Evolutionary conservation across 2,329 filamentous ascomycete genomes (phyloP).

Genomic region (Pseudocercospora fuligena): DNA sequence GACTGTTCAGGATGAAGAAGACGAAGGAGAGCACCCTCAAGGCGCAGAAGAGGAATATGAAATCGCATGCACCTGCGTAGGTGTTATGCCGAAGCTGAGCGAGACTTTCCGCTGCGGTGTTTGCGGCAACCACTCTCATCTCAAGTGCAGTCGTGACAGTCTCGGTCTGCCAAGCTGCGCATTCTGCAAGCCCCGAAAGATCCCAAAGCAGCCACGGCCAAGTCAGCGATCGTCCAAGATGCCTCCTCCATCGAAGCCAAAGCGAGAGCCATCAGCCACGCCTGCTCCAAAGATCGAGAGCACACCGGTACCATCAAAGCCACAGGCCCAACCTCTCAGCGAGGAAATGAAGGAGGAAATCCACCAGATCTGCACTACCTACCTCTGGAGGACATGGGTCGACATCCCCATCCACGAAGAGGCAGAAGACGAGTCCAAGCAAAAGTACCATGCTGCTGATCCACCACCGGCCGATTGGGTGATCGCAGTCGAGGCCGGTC

Average conservation of each 20-base stretch:
- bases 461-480: slow-evolving; percentile 23
- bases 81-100: slow-evolving; percentile 4
- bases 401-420: slow-evolving; percentile 16
- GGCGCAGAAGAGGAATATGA: not conserved
- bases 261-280: not conserved
- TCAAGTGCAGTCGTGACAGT: slow-evolving; percentile 6
- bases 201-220: not conserved
- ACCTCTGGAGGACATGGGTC: slow-evolving; percentile 27
- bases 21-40: not conserved
- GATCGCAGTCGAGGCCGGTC: slow-evolving; percentile 18
- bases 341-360: slow-evolving; percentile 25
- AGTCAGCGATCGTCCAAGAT: not conserved
- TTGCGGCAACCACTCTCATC: not conserved
- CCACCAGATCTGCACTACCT: slow-evolving; percentile 20
- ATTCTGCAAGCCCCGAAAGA: not conserved
- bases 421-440: not conserved
- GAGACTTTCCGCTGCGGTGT: not conserved
- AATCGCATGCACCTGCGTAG: slow-evolving; percentile 15
- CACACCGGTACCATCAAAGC: not conserved
- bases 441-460: not conserved
- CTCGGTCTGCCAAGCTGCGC: not conserved
- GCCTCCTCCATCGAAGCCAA: not conserved
- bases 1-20: not conserved
- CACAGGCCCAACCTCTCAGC: slow-evolving; percentile 5
- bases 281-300: not conserved